Evolutionary conservation across 192 early-diverging fungal genomes (phyloP).

Genomic region (Mortierella claussenii): DNA sequence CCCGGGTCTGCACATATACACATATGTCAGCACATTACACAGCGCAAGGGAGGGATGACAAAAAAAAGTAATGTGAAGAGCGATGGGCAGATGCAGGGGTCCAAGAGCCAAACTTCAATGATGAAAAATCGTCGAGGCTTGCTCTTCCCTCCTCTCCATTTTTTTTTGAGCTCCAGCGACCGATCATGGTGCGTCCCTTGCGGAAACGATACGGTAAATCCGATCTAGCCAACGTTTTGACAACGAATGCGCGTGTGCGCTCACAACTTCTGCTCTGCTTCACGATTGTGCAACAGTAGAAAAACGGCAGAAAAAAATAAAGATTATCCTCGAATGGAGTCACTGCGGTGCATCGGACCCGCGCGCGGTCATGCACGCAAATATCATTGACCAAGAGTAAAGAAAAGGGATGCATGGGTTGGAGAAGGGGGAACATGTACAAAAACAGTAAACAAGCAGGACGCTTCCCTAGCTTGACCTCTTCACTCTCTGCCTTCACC

Average conservation of each 20-base stretch:
- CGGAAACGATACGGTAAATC: neutral
- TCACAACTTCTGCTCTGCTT: neutral
- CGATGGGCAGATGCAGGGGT: neutral
- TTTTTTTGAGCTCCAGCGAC: too few relatives aligned
- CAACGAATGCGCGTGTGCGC: neutral
- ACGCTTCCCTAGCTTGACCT: too few relatives aligned
- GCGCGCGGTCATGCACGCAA: neutral
- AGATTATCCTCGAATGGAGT: neutral
- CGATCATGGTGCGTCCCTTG: too few relatives aligned
- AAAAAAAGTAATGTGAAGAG: neutral
- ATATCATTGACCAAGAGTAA: too few relatives aligned
- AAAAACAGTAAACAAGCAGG: conserved; percentile 14
- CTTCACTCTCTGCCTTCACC: too few relatives aligned
- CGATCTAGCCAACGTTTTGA: too few relatives aligned
- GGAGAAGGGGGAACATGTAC: conserved; percentile 6
- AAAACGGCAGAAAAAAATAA: conserved; percentile 1
- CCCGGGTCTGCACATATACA: too few relatives aligned
- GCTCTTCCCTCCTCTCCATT: too few relatives aligned
- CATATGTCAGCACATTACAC: conserved; percentile 35
- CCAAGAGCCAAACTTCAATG: neutral
- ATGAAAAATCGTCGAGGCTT: neutral
- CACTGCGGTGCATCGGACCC: neutral
- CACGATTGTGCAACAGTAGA: conserved; percentile 12
- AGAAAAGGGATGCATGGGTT: too few relatives aligned
- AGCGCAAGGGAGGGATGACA: neutral